Percentiles rank a stretch among this genome's conserved stretches.
Conservation (phyloP, 1,284 basidiomycete genomes). For the Mycosarcoma mackinlayi region DNA sequence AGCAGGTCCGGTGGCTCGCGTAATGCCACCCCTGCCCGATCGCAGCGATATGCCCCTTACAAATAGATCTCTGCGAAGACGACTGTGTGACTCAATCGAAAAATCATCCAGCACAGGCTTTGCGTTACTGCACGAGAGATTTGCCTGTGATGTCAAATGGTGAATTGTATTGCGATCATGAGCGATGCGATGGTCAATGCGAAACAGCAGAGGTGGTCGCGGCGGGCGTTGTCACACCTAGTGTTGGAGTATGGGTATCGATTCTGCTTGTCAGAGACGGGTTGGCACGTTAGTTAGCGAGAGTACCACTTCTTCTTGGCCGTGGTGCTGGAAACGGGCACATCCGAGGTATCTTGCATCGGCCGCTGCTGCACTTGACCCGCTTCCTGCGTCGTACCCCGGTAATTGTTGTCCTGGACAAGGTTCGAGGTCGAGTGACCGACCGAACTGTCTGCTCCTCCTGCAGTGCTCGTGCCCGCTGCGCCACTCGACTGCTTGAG, state of each 20-base stretch:
- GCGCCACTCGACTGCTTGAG: slow-evolving; percentile 8
- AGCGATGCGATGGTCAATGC: too few relatives aligned
- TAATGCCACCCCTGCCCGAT: slow-evolving; percentile 18
- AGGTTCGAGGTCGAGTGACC: slow-evolving; percentile 29
- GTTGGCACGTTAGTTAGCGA: not conserved
- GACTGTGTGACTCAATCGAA: too few relatives aligned
- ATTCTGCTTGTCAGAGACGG: not conserved
- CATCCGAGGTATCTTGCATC: slow-evolving; percentile 18
- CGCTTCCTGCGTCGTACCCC: slow-evolving; percentile 7
- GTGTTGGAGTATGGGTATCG: slow-evolving; percentile 17
- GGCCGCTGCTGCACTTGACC: slow-evolving; percentile 12
- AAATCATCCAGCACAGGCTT: too few relatives aligned
- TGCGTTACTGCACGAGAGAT: too few relatives aligned
- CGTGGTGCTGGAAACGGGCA: slow-evolving; percentile 12
- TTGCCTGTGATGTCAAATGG: too few relatives aligned
- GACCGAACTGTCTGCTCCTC: slow-evolving; percentile 7
- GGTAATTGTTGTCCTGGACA: slow-evolving; percentile 13
- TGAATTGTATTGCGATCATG: slow-evolving; percentile 3
- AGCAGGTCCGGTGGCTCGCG: slow-evolving; percentile 22
- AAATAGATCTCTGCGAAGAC: slow-evolving; percentile 17
- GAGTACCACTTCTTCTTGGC: slow-evolving; percentile 25
- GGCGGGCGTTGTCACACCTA: too few relatives aligned
- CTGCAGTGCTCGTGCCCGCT: not conserved
- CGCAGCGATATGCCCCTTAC: slow-evolving; percentile 42
- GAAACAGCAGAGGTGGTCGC: too few relatives aligned